phyloP scores from a whole-genome alignment of 192 early-diverging fungal species.

The Gonapodya sp. region DNA sequence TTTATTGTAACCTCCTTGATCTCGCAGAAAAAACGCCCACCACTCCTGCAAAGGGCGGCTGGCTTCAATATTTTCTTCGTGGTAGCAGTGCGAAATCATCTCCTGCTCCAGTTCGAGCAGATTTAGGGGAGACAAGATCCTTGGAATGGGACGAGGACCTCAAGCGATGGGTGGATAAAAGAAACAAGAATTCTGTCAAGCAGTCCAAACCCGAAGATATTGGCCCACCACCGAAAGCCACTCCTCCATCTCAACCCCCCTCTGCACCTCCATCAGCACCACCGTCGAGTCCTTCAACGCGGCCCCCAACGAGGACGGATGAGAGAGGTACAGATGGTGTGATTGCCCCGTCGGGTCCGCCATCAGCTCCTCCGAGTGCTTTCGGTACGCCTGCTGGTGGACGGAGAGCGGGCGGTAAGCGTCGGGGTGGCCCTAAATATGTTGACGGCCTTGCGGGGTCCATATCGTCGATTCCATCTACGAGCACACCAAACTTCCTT shows the following conservation, averaged over 20 bases:
- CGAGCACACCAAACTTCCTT: background rate
- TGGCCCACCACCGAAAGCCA: background rate
- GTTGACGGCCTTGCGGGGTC: background rate
- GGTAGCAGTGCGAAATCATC: background rate
- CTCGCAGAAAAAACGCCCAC: background rate
- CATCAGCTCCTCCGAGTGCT: too few relatives aligned
- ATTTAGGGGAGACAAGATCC: slow-evolving; percentile 72
- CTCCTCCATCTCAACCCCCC: background rate
- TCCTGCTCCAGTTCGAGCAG: slow-evolving; percentile 56
- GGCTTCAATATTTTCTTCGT: background rate
- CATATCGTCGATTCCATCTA: background rate
- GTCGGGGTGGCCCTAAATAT: background rate
- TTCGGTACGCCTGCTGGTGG: background rate
- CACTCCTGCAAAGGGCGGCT: slow-evolving; percentile 7
- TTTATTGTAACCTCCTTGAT: background rate
- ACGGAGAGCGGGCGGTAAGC: background rate
- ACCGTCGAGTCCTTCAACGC: background rate
- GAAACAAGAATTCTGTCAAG: slow-evolving; percentile 15
- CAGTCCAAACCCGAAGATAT: background rate
- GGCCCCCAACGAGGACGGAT: background rate
- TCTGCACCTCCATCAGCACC: background rate
- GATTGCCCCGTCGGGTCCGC: background rate
- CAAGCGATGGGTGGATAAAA: slow-evolving; percentile 82
- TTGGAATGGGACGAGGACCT: slow-evolving; percentile 81
- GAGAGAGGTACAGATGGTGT: background rate